Percentiles rank a stretch among this genome's conserved stretches.
Conservation (phyloP, 106 monocot species). For the Allium cepa region DNA sequence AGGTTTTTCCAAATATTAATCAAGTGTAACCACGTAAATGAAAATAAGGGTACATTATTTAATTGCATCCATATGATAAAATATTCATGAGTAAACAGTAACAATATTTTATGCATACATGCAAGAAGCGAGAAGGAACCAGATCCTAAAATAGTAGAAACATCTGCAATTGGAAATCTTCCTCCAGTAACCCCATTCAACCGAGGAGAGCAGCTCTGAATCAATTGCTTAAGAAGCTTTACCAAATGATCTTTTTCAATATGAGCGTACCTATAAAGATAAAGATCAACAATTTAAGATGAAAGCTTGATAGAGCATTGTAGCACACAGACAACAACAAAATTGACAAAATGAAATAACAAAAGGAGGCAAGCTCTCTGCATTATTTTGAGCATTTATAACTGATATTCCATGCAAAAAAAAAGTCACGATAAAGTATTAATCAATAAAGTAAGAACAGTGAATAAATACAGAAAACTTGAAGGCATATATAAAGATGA, state of each 20-base stretch:
- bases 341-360: neutral
- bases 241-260: conserved; percentile 47
- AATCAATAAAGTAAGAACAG: neutral
- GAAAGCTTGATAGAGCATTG: neutral
- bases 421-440: neutral
- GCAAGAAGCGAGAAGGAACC: conserved; percentile 84
- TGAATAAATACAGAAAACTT: neutral
- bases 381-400: neutral
- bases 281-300: neutral
- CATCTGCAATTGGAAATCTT: conserved; percentile 59
- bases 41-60: too few species aligned
- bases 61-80: too few species aligned
- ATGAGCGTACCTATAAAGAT: conserved; percentile 39
- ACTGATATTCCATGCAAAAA: neutral
- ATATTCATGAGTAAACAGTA: neutral
- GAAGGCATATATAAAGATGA: neutral
- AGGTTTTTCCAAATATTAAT: neutral
- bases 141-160: conserved; percentile 85
- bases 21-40: neutral
- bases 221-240: conserved; percentile 63
- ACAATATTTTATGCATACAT: conserved; percentile 40
- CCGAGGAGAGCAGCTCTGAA: conserved; percentile 50
- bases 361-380: neutral
- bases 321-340: neutral
- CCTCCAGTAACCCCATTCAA: conserved; percentile 33